Evolutionary conservation across 2,329 filamentous ascomycete genomes (phyloP).

Genomic region (Ascochyta fabae): DNA sequence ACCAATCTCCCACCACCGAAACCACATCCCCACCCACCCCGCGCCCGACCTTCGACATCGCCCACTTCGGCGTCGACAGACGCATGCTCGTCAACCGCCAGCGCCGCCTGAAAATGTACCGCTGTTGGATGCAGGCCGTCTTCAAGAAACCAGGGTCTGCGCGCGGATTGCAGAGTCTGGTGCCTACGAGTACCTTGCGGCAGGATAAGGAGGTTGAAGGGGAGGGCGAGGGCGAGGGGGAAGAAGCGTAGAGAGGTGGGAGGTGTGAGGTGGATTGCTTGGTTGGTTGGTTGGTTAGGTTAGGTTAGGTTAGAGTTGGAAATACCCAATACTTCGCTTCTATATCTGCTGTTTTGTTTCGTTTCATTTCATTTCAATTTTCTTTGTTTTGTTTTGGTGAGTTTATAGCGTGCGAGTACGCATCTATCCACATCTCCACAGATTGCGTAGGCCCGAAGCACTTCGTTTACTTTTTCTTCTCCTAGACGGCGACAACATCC

Average conservation of each 20-base stretch:
- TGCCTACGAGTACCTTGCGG: constrained; percentile 45
- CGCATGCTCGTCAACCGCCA: constrained; percentile 92
- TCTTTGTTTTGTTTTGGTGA: too few relatives aligned
- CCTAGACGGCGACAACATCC: too few relatives aligned
- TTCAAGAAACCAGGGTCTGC: constrained; percentile 67
- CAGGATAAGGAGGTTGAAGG: constrained; percentile 29
- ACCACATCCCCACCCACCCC: neutral
- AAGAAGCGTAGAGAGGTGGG: neutral
- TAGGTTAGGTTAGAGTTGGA: too few relatives aligned
- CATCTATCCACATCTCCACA: too few relatives aligned
- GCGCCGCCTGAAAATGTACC: constrained; percentile 94
- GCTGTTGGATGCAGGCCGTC: constrained; percentile 90
- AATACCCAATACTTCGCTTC: too few relatives aligned
- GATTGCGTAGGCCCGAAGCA: too few relatives aligned
- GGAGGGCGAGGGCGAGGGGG: neutral
- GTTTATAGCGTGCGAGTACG: too few relatives aligned
- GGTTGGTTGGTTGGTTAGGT: too few relatives aligned
- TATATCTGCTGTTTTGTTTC: too few relatives aligned
- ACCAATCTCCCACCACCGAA: too few relatives aligned
- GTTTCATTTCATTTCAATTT: too few relatives aligned
- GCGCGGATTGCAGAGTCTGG: constrained; percentile 33
- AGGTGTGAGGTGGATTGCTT: neutral
- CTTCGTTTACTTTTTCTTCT: too few relatives aligned
- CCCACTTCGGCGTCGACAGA: constrained; percentile 83
- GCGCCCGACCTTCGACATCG: constrained; percentile 64